phyloP scores from a whole-genome alignment of 2,329 filamentous ascomycete genomes.

The Aspergillus pseudonomiae region DNA sequence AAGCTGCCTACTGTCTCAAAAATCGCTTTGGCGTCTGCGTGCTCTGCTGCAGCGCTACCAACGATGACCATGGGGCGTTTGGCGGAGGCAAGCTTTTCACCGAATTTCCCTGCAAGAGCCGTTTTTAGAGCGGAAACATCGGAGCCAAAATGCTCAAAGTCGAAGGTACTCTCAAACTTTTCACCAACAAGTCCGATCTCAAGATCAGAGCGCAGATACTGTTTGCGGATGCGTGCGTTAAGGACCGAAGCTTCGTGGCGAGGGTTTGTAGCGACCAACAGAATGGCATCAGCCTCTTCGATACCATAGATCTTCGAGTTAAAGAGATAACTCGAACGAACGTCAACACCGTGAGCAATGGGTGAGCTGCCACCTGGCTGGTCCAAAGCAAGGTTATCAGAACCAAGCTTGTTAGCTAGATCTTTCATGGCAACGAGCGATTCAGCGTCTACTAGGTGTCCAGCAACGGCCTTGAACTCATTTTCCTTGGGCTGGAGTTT shows the following conservation, averaged over 20 bases:
- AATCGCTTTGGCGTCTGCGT: conserved; percentile 86
- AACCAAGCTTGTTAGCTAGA: conserved; percentile 91
- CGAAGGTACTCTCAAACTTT: conserved; percentile 90
- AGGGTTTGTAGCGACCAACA: conserved; percentile 93
- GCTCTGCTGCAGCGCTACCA: conserved; percentile 88
- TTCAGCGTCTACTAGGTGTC: conserved; percentile 88
- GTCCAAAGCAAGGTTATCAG: conserved; percentile 92
- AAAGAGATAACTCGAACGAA: conserved; percentile 93
- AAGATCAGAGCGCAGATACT: conserved; percentile 93
- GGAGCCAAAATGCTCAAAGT: conserved; percentile 85
- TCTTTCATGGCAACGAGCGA: conserved; percentile 96
- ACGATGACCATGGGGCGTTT: conserved; percentile 97
- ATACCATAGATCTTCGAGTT: conserved; percentile 94
- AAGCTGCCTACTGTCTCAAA: conserved; percentile 90
- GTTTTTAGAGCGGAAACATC: conserved; percentile 81
- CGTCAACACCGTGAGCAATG: conserved; percentile 87
- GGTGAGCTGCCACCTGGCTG: conserved; percentile 82
- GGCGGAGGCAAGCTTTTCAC: conserved; percentile 85
- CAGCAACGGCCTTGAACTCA: conserved; percentile 94
- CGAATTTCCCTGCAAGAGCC: conserved; percentile 82
- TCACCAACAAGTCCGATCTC: conserved; percentile 91
- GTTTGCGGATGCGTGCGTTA: conserved; percentile 95
- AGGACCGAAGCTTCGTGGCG: conserved; percentile 92
- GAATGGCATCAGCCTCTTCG: conserved; percentile 88
- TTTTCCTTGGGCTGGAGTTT: conserved; percentile 81